phyloP scores from a whole-genome alignment of 2,329 filamentous ascomycete genomes.

The Erysiphe pulchra region DNA sequence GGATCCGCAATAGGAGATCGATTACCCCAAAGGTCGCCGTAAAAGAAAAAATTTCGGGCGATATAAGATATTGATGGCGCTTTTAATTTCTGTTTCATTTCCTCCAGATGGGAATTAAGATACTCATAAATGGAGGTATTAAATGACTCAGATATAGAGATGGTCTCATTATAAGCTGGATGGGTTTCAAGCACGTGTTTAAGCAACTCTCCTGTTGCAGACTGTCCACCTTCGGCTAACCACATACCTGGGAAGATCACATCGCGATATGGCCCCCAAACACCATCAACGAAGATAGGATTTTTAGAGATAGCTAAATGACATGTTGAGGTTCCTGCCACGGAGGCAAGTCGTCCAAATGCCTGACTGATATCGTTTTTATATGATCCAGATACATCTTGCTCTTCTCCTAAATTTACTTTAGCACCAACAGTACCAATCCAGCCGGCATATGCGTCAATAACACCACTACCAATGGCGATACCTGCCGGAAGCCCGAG shows the following conservation, averaged over 20 bases:
- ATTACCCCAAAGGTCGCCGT: slow-evolving; percentile 93
- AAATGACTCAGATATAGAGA: slow-evolving; percentile 54
- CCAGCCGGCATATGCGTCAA: slow-evolving; percentile 96
- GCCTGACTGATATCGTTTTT: slow-evolving; percentile 80
- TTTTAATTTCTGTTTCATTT: slow-evolving; percentile 39
- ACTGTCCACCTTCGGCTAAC: slow-evolving; percentile 95
- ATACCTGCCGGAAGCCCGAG: slow-evolving; percentile 71
- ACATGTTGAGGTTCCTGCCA: slow-evolving; percentile 91
- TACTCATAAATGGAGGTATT: slow-evolving; percentile 87
- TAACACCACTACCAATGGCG: slow-evolving; percentile 84
- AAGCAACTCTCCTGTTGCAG: slow-evolving; percentile 79
- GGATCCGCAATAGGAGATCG: slow-evolving; percentile 80
- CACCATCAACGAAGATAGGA: slow-evolving; percentile 78
- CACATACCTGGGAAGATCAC: slow-evolving; percentile 78
- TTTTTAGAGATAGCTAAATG: slow-evolving; percentile 88
- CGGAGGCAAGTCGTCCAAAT: slow-evolving; percentile 75
- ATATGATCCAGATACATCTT: slow-evolving; percentile 38
- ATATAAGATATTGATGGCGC: slow-evolving; percentile 67
- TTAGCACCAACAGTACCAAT: slow-evolving; percentile 97
- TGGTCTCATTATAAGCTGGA: slow-evolving; percentile 60
- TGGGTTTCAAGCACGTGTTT: slow-evolving; percentile 92
- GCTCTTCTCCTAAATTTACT: slow-evolving; percentile 44
- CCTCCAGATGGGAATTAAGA: slow-evolving; percentile 63
- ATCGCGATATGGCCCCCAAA: slow-evolving; percentile 94
- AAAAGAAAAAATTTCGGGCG: slow-evolving; percentile 91